Percentiles rank a stretch among this genome's conserved stretches.
Evolutionary conservation across 2,329 filamentous ascomycete genomes (phyloP).

Genomic region (Endoconidiophora laricicola): DNA sequence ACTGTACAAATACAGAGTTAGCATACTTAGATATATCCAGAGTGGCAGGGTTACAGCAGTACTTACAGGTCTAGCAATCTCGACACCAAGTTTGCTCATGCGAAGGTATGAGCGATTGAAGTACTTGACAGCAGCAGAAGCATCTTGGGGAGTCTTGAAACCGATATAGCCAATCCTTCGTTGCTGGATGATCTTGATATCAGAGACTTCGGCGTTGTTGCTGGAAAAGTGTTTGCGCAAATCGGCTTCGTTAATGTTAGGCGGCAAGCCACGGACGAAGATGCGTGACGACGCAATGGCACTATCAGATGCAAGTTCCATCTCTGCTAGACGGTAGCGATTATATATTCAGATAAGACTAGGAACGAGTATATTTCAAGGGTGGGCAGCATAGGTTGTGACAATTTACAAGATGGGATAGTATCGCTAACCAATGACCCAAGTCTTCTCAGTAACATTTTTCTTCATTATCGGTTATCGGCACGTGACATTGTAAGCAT

Average conservation of each 20-base stretch:
- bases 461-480: constrained; percentile 13
- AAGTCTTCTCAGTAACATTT: constrained; percentile 12
- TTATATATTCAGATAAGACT: not conserved
- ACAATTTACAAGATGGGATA: too few species aligned
- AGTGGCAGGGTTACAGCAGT: not conserved
- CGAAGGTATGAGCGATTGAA: constrained; percentile 92
- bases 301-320: not conserved
- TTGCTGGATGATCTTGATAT: constrained; percentile 78
- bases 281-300: constrained; percentile 47
- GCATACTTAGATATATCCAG: not conserved
- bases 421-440: not conserved
- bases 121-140: constrained; percentile 72
- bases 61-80: constrained; percentile 65
- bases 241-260: constrained; percentile 67
- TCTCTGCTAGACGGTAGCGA: too few species aligned
- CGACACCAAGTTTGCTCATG: constrained; percentile 85
- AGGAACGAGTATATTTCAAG: not conserved
- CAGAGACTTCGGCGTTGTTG: constrained; percentile 60
- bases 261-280: constrained; percentile 72
- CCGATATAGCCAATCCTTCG: constrained; percentile 91
- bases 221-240: constrained; percentile 77
- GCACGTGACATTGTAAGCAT: constrained; percentile 10
- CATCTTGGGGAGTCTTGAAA: constrained; percentile 69
- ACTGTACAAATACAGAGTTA: constrained; percentile 5
- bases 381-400: too few species aligned